These are phyloP conservation scores for Cryptosporidium viatorum DNA, from an alignment of 169 alveolate genomes.

Conservation along the genomic window DNA sequence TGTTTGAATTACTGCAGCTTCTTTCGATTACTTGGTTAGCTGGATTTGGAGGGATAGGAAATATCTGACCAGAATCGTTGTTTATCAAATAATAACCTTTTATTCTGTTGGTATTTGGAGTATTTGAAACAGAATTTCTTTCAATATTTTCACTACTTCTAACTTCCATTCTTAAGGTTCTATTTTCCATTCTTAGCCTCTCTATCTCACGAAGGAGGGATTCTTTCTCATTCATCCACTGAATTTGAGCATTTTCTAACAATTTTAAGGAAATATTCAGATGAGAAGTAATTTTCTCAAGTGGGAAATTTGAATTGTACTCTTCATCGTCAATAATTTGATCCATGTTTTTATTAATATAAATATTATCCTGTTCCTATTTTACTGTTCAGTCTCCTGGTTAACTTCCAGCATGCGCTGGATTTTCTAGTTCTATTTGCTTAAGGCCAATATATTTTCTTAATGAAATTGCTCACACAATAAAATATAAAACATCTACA, in stretches of 20 bases:
- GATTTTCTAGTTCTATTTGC: neutral
- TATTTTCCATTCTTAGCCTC: slow-evolving; percentile 59
- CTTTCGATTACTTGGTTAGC: neutral
- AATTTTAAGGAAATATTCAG: slow-evolving; percentile 22
- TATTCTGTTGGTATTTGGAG: neutral
- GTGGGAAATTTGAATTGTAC: slow-evolving; percentile 16
- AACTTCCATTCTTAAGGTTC: slow-evolving; percentile 45
- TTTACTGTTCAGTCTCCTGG: neutral
- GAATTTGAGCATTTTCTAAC: slow-evolving; percentile 38
- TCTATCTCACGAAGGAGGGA: slow-evolving; percentile 50
- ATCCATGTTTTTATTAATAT: slow-evolving; percentile 4
- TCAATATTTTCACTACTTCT: slow-evolving; percentile 46
- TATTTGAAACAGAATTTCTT: slow-evolving; percentile 21
- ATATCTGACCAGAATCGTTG: neutral
- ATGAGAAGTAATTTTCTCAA: slow-evolving; percentile 40
- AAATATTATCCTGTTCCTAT: neutral
- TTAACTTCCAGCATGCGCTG: neutral
- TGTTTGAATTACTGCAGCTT: slow-evolving; percentile 8
- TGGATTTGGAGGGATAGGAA: neutral
- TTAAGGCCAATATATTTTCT: neutral
- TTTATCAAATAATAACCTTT: slow-evolving; percentile 8
- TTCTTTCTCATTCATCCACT: slow-evolving; percentile 69
- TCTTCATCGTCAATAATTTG: slow-evolving; percentile 38
- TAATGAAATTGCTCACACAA: neutral
- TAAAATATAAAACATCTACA: neutral